Base-by-base conservation (phyloP, 495 filamentous ascomycete species). In the Tuber brumale region DNA sequence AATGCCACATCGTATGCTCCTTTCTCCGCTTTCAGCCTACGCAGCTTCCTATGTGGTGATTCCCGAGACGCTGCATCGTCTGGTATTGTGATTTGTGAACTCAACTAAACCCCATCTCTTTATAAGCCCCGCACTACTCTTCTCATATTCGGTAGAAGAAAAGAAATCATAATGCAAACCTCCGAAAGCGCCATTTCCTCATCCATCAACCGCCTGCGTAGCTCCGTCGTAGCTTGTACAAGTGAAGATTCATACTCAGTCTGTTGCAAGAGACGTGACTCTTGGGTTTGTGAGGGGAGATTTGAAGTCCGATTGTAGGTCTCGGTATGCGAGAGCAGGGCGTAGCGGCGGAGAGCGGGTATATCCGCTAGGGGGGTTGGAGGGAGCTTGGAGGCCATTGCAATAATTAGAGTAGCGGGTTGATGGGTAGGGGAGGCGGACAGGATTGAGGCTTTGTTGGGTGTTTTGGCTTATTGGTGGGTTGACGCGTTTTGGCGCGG, bases 141-240 rank as follows among this genome's bases (percentile, higher is more conserved):
- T 66, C 16, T 66, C 27, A 35, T 31, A 16, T 66, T 19, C 57
- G 27, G 57, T 66, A 66, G 12, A 18, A 35, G 2, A n/a, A n/a
- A 2, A 35, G 16, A 18, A 35, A 66, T 1, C 3, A 35, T 35
- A 7, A 35, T 8, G 10, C 57, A 66, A 66, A 66, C 70, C 0
- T 45, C 73, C 8, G 78, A 73, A n/a, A 80, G 37, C 4, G 37
- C n/a, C 57, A 80, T 72, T 70, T 80, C 78, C 35, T 76, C 73
- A 27, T 80, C 78, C 27, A 80, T 76, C 18, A 80, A 79, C 31
- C n/a, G 61, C 27, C 78, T 73, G 8, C 78, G 78, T 23, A 80
- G 21, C 16, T 75, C 70, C 2, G 71, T 48, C 14, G 75, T 80
- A 12, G 74, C 71, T 3, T 43, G 31, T 2, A 72, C 74, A 41